Evolutionary conservation across 23 red algal species (phyloP), one percentile per base, ranked within the genome.

Genomic region (Cyanidioschyzon merolae): DNA sequence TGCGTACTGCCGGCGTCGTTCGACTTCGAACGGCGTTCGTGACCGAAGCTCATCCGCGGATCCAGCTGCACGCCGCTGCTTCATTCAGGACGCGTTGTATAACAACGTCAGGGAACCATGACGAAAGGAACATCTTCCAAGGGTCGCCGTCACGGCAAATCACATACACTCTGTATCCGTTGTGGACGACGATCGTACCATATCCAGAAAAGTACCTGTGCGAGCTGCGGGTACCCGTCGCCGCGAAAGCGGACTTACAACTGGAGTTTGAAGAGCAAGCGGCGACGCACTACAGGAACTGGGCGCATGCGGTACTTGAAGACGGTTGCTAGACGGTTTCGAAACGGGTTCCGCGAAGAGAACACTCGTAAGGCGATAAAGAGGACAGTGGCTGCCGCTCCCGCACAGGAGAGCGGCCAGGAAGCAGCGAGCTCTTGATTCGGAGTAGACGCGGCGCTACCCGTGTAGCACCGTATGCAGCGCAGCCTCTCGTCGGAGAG

Each of bases 91-190:
- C n/a, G n/a, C n/a, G n/a, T n/a, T n/a, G n/a, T n/a, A 21, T 54
- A 54, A 7, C 45, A 15, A 21, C 12, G 45, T 54, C 45, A 15
- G 45, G 21, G 21, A 54, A 21, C 32, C 16, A 75, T 76, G 93
- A 97, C 93, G 40, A 97, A 97, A 81, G 93, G 93, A 40, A 97
- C 93, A 12, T 86, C 83, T 12, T 87, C 83, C 76, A 88, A 83
- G 35, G 93, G 93, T 81, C 90, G 90, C 79, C 77, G 93, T 31
- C 90, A 84, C 3, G 80, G 76, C 82, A 97, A 97, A 80, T 81
- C 88, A 58, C 93, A 97, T 84, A 91, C 89, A 37, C 35, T 97
- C 32, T 97, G 93, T 68, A 86, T 97, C 76, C 88, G 93, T 58
- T 97, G 93, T 77, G 88, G 88, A 25, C 83, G 93, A 21, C 76